Evolutionary conservation across 495 filamentous ascomycete species (phyloP).

Genomic region (Podospora pseudocomata): DNA sequence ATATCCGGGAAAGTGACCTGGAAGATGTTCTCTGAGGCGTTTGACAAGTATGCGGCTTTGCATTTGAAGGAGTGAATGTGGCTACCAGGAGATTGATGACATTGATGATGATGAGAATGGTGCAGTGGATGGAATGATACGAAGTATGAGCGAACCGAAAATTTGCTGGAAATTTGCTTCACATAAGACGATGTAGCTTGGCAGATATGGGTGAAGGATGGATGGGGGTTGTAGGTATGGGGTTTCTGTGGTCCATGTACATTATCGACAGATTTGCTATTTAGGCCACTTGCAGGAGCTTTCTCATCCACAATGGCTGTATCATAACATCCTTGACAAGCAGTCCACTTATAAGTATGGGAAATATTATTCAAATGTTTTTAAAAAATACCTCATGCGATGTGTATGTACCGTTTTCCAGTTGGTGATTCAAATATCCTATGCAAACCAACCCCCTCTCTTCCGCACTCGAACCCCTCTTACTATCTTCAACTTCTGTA

Average conservation of each 20-base stretch:
- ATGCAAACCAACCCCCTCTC: neutral
- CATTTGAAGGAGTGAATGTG: neutral
- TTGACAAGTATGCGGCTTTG: neutral
- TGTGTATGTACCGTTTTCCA: neutral
- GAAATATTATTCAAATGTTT: neutral
- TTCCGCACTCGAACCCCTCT: neutral
- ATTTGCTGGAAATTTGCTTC: neutral
- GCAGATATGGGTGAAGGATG: neutral
- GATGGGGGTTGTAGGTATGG: neutral
- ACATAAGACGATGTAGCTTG: neutral
- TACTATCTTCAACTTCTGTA: neutral
- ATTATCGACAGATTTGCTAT: neutral
- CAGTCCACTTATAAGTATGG: neutral
- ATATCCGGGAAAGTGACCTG: neutral
- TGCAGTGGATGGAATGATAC: neutral
- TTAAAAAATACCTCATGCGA: neutral
- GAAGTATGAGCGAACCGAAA: neutral
- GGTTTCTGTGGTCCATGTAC: neutral
- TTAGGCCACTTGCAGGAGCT: neutral
- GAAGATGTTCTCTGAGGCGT: neutral
- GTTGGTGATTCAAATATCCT: neutral
- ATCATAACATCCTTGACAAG: neutral
- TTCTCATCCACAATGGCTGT: neutral
- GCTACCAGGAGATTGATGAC: neutral
- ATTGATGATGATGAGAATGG: neutral